phyloP scores from a whole-genome alignment of 768 basidiomycete species.

The Russula olivacea region DNA sequence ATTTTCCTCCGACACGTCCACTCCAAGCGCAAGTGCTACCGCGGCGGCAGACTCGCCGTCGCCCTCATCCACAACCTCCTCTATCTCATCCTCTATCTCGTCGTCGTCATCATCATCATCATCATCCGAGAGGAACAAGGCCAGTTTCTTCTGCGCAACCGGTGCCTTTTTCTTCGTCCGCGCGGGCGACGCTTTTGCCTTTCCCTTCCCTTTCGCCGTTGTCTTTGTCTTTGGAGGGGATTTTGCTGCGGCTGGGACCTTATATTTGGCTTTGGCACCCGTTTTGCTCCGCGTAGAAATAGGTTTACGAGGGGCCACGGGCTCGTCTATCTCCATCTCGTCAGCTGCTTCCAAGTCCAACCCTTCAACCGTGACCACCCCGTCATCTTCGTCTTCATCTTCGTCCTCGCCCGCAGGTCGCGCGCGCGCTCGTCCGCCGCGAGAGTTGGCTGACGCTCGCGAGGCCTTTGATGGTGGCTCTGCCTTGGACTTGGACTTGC shows the following conservation, averaged over 20 bases:
- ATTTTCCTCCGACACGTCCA: not conserved
- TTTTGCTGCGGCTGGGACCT: not conserved
- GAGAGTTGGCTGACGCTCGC: not conserved
- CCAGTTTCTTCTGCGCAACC: constrained; percentile 1
- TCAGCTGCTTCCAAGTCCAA: not conserved
- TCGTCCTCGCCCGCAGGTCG: not conserved
- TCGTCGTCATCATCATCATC: constrained; percentile 1
- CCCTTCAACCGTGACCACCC: not conserved
- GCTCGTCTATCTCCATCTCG: not conserved
- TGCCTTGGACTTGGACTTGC: constrained; percentile 1
- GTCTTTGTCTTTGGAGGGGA: constrained; percentile 12
- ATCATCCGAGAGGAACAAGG: constrained; percentile 21
- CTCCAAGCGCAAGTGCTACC: not conserved
- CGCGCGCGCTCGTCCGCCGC: not conserved
- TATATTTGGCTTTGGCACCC: not conserved
- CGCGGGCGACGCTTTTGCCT: not conserved
- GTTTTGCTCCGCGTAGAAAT: not conserved
- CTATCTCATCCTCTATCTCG: not conserved
- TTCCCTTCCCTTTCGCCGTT: not conserved
- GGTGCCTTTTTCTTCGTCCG: not conserved
- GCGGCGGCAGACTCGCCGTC: constrained; percentile 3
- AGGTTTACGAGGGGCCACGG: not conserved
- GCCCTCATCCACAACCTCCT: not conserved
- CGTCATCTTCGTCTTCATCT: not conserved
- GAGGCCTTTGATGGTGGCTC: constrained; percentile 1